A percentile compares a stretch with the other conserved stretches of the same genome.
Conservation (phyloP, 2,329 filamentous ascomycete species). For the Leptographium radiaticola region DNA sequence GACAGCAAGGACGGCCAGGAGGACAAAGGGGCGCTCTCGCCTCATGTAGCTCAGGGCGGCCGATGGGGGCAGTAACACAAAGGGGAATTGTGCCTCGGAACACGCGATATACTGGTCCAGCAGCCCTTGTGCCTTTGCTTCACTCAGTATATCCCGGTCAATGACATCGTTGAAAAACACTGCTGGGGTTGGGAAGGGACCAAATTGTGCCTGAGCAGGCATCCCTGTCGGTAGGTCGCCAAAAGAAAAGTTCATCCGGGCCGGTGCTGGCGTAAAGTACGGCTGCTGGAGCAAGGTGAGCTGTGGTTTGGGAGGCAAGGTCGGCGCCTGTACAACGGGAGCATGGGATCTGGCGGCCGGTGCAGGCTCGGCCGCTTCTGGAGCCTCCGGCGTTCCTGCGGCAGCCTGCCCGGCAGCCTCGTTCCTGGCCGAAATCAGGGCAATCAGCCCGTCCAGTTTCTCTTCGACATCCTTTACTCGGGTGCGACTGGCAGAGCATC, state of each 20-base stretch:
- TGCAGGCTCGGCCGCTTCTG: conserved; percentile 7
- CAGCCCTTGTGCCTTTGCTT: conserved; percentile 4
- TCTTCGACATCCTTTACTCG: conserved; percentile 14
- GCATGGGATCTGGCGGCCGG: conserved; percentile 6
- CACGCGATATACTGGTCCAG: conserved; percentile 4
- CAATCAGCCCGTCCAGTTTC: conserved; percentile 13
- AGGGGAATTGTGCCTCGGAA: conserved; percentile 9
- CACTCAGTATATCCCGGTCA: conserved; percentile 8
- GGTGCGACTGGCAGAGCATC: conserved; percentile 7
- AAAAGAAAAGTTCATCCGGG: background rate
- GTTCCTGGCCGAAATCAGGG: conserved; percentile 18
- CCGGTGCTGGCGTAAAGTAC: background rate
- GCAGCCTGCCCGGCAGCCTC: conserved; percentile 7
- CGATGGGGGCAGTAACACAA: conserved; percentile 8
- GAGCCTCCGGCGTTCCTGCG: background rate
- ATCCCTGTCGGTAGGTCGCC: background rate
- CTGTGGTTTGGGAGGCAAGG: background rate
- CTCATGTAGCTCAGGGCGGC: conserved; percentile 9
- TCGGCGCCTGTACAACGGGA: too few relatives aligned
- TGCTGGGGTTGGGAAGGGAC: background rate
- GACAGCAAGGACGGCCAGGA: conserved; percentile 11
- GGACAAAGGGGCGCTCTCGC: conserved; percentile 10
- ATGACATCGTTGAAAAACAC: conserved; percentile 5
- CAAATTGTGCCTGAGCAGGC: background rate
- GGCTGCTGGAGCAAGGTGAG: background rate